Percentiles rank a stretch among this genome's conserved stretches.
phyloP scores from a whole-genome alignment of 208 protist genomes.

The Acanthamoeba divionensis region DNA sequence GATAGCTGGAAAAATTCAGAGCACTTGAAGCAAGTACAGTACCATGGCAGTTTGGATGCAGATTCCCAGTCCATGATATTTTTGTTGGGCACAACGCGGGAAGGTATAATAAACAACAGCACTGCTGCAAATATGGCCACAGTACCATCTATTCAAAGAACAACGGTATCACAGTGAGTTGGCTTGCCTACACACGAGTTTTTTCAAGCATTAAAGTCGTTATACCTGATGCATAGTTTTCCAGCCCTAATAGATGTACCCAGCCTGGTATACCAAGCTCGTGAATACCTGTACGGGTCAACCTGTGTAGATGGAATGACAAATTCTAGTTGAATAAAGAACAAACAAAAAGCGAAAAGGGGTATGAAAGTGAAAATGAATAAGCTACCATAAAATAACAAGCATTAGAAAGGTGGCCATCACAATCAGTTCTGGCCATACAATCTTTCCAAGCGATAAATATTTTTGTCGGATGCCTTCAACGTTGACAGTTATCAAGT shows the following conservation, averaged over 20 bases:
- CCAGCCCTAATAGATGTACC: background rate
- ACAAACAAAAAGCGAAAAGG: background rate
- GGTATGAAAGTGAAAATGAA: background rate
- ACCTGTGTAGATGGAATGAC: background rate
- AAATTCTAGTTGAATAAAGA: background rate
- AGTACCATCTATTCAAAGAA: too few relatives aligned
- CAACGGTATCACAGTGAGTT: too few relatives aligned
- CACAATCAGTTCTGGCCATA: background rate
- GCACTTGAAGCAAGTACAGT: too few relatives aligned
- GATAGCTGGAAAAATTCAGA: too few relatives aligned
- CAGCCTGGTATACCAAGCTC: background rate
- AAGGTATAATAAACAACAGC: background rate
- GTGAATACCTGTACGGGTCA: background rate
- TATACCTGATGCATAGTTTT: too few relatives aligned
- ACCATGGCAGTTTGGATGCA: background rate
- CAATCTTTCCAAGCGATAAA: background rate
- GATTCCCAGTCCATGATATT: conserved; percentile 48
- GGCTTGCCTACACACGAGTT: too few relatives aligned
- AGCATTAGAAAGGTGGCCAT: background rate
- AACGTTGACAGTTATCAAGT: background rate
- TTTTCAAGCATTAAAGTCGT: too few relatives aligned
- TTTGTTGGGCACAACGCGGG: background rate
- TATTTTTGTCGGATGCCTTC: background rate
- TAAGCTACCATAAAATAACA: background rate
- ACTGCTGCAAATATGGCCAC: too few relatives aligned